These are phyloP conservation scores for Crithidia bombi DNA, from an alignment of 208 protist genomes.

Conservation along the genomic window DNA sequence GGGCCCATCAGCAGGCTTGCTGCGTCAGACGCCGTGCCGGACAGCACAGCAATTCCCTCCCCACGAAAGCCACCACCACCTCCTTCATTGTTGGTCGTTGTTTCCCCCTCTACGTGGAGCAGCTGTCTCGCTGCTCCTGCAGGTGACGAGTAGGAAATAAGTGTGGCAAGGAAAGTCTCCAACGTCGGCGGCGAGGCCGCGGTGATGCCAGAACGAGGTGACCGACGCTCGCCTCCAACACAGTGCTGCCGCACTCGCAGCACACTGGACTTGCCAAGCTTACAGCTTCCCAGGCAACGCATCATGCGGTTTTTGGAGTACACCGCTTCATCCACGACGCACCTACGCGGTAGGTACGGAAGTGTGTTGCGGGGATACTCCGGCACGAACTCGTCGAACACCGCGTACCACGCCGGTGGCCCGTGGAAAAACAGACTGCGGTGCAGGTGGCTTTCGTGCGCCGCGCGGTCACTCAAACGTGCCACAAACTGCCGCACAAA, in stretches of 20 bases:
- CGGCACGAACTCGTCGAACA: conserved; percentile 11
- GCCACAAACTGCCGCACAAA: conserved; percentile 75
- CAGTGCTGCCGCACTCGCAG: conserved; percentile 30
- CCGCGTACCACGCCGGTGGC: conserved; percentile 21
- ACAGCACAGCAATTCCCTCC: not conserved
- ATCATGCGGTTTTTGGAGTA: conserved; percentile 87
- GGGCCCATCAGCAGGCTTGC: not conserved
- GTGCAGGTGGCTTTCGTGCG: conserved; percentile 40
- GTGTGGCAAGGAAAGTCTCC: not conserved
- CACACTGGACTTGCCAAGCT: conserved; percentile 64
- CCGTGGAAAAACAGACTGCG: conserved; percentile 77
- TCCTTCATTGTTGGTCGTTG: too few relatives aligned
- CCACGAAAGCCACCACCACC: not conserved
- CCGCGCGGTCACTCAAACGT: conserved; percentile 38
- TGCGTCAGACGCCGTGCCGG: not conserved
- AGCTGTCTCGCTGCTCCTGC: not conserved
- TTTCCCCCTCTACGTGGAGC: not conserved
- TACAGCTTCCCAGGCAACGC: conserved; percentile 80
- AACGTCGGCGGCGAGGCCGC: not conserved
- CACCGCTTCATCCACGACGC: conserved; percentile 81
- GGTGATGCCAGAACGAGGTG: not conserved
- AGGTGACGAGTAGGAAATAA: not conserved
- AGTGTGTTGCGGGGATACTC: conserved; percentile 39
- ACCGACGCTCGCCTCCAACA: not conserved
- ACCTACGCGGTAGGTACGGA: conserved; percentile 58